Percentiles rank a stretch among this genome's conserved stretches.
Evolutionary conservation across 306 rosid species (phyloP).

Genomic region (Medicago truncatula): MtrunA17r5.0-ANR NC_053046.1:17817501-17818000

Average conservation of each 20-base stretch:
- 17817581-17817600: slow-evolving; percentile 60
- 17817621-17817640: slow-evolving; percentile 55
- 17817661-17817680: slow-evolving; percentile 50
- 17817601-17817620: slow-evolving; percentile 54
- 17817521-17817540: slow-evolving; percentile 56
- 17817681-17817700: slow-evolving; percentile 70
- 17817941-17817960: not conserved
- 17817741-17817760: slow-evolving; percentile 32
- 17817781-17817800: not conserved
- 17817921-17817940: not conserved
- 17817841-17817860: not conserved
- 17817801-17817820: slow-evolving; percentile 11
- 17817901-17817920: not conserved
- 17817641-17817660: slow-evolving; percentile 47
- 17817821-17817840: not conserved
- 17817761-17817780: not conserved
- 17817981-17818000: not conserved
- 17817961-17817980: not conserved
- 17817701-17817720: slow-evolving; percentile 46
- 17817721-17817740: slow-evolving; percentile 44
- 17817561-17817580: slow-evolving; percentile 59
- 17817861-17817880: not conserved
- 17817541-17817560: slow-evolving; percentile 55
- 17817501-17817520: slow-evolving; percentile 67
- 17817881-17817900: not conserved